phyloP scores from a whole-genome alignment of 345 rosid species.

The Boechera divaricarpa region DNA sequence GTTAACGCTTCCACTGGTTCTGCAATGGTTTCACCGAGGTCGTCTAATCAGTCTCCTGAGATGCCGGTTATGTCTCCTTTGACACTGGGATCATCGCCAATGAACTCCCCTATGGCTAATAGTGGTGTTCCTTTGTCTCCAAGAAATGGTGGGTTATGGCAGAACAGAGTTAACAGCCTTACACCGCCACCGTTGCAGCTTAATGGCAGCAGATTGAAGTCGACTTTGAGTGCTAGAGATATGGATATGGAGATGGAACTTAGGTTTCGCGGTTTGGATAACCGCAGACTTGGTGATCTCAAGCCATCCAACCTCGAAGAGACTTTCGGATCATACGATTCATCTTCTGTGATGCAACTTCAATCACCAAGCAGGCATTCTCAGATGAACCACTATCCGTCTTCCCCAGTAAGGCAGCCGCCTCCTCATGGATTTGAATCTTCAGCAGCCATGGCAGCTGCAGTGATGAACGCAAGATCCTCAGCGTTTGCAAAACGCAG shows the following conservation, averaged over 20 bases:
- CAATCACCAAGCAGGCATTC: slow-evolving; percentile 70
- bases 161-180: slow-evolving; percentile 62
- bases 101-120: slow-evolving; percentile 71
- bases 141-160: slow-evolving; percentile 70
- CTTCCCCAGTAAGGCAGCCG: slow-evolving; percentile 58
- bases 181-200: slow-evolving; percentile 85
- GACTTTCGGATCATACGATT: slow-evolving; percentile 62
- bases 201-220: slow-evolving; percentile 83
- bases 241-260: slow-evolving; percentile 75
- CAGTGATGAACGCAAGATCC: slow-evolving; percentile 88
- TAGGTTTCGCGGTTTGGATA: slow-evolving; percentile 64
- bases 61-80: slow-evolving; percentile 67
- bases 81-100: slow-evolving; percentile 65
- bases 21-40: slow-evolving; percentile 92
- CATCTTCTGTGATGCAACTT: slow-evolving; percentile 60
- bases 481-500: slow-evolving; percentile 89
- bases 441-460: slow-evolving; percentile 87
- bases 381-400: slow-evolving; percentile 69
- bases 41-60: slow-evolving; percentile 63
- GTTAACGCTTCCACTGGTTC: slow-evolving; percentile 95
- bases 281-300: slow-evolving; percentile 45
- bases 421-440: slow-evolving; percentile 71
- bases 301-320: slow-evolving; percentile 65
- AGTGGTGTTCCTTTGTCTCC: slow-evolving; percentile 71
- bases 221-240: slow-evolving; percentile 77